A percentile compares a stretch with the other conserved stretches of the same genome.
phyloP scores from a whole-genome alignment of 148 eudicot genomes.

The Selenicereus undatus region DNA sequence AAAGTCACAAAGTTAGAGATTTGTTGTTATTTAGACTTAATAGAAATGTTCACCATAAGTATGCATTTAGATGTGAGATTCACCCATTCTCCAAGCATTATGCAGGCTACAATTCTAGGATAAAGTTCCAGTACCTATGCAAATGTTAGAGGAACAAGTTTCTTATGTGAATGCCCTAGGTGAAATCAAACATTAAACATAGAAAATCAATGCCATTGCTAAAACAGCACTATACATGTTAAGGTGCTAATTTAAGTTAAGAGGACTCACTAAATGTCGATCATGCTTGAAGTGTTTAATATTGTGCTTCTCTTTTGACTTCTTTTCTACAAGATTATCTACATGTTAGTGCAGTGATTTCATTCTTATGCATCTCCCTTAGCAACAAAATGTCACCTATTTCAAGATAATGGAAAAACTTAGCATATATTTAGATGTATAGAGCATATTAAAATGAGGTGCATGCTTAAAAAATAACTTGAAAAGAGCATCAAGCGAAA shows the following conservation, averaged over 20 bases:
- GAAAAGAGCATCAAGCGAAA: background rate
- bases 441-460: background rate
- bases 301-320: constrained; percentile 60
- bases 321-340: constrained; percentile 52
- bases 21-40: too few species aligned
- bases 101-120: background rate
- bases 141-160: background rate
- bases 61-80: background rate
- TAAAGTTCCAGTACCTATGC: too few species aligned
- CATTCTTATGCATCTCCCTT: background rate
- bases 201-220: background rate
- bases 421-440: background rate
- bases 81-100: too few species aligned
- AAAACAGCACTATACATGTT: background rate
- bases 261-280: constrained; percentile 41
- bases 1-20: too few species aligned
- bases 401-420: background rate
- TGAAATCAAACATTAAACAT: background rate
- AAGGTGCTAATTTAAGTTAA: background rate
- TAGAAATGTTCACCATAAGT: too few species aligned
- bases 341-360: constrained; percentile 12
- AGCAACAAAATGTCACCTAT: background rate
- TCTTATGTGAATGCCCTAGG: too few species aligned
- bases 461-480: too few species aligned
- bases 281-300: constrained; percentile 52